phyloP scores from a whole-genome alignment of 169 alveolate species.

The Amoebophrya sp. region DNA sequence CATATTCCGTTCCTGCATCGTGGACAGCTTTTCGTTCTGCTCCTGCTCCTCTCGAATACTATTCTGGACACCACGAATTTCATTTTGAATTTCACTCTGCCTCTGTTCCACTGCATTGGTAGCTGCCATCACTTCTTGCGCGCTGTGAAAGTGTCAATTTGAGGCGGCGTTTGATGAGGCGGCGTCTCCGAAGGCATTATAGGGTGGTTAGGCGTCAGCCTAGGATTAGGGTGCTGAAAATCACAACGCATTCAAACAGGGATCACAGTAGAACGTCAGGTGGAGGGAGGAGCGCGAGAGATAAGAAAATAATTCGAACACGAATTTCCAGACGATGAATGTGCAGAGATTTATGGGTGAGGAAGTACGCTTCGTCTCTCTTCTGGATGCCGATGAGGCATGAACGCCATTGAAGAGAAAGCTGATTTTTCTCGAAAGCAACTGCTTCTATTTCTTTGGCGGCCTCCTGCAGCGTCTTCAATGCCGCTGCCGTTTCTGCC shows the following conservation, averaged over 20 bases:
- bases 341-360: no score
- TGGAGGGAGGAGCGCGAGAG: no score
- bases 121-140: neutral
- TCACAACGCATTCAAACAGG: no score
- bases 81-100: constrained; percentile 8
- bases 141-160: neutral
- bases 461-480: constrained; percentile 69
- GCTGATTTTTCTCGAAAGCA: constrained; percentile 29
- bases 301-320: no score
- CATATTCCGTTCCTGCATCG: neutral
- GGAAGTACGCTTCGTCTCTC: neutral
- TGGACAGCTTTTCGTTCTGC: neutral
- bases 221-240: no score
- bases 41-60: neutral
- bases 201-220: no score
- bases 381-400: neutral
- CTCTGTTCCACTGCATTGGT: neutral
- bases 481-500: constrained; percentile 74
- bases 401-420: neutral
- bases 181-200: no score
- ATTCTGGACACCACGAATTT: neutral
- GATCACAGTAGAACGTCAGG: no score
- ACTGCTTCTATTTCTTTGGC: constrained; percentile 67
- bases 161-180: neutral
- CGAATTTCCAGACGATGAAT: no score